Conservation (phyloP, 2,329 filamentous ascomycete genomes). For the Cryphonectria naterciae region DNA sequence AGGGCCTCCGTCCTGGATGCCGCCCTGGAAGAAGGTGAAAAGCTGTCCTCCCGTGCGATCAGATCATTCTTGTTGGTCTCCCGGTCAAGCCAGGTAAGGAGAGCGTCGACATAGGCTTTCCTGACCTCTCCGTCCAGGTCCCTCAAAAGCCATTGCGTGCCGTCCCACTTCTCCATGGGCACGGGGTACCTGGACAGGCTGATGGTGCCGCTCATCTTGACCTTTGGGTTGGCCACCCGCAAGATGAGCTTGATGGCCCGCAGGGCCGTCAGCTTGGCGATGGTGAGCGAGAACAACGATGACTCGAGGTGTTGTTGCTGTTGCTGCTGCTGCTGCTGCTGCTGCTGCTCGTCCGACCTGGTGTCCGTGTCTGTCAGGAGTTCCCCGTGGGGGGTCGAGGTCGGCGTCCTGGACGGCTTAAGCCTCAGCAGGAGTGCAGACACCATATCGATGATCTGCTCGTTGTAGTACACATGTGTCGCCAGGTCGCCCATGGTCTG, state of each 20-base stretch:
- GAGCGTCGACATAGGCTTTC: constrained; percentile 81
- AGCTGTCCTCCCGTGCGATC: constrained; percentile 23
- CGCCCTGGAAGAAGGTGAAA: constrained; percentile 34
- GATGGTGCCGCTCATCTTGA: constrained; percentile 60
- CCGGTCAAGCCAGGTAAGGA: constrained; percentile 82
- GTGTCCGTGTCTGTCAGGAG: constrained; percentile 53
- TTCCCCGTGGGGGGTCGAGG: constrained; percentile 50
- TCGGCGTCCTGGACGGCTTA: constrained; percentile 61
- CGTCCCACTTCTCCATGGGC: constrained; percentile 86
- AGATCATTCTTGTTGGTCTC: constrained; percentile 73
- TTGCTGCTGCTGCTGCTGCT: too few species aligned
- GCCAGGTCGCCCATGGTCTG: constrained; percentile 87
- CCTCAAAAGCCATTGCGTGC: constrained; percentile 89
- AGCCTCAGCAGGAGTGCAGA: constrained; percentile 77
- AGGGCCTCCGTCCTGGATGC: constrained; percentile 57
- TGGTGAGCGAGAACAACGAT: constrained; percentile 56
- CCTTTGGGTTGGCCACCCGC: constrained; percentile 74
- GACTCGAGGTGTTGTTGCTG: constrained; percentile 45
- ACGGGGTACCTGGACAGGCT: constrained; percentile 75
- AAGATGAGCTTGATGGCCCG: constrained; percentile 82
- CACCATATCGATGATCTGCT: constrained; percentile 95
- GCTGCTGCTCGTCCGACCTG: constrained; percentile 44
- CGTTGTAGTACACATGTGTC: constrained; percentile 94
- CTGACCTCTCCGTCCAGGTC: constrained; percentile 79
- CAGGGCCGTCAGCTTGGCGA: constrained; percentile 68